Conservation (phyloP, 192 early-diverging fungal species). For the Chytriomyces sp. region DNA sequence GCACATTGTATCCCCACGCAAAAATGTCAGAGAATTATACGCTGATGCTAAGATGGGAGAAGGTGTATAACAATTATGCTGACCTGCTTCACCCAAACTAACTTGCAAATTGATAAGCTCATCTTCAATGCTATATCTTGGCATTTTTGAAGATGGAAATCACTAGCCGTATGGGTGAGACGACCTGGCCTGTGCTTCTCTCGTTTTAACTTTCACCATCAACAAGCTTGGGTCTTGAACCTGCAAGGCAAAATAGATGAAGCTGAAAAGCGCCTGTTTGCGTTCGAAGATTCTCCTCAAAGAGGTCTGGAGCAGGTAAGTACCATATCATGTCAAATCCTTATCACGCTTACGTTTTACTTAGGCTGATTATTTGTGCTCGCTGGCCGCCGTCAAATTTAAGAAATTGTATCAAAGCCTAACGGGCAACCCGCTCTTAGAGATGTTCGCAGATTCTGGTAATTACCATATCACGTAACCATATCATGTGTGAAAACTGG, state of each 20-base stretch:
- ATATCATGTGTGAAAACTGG: not conserved
- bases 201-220: not conserved
- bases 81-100: not conserved
- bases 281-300: slow-evolving; percentile 26
- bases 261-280: slow-evolving; percentile 37
- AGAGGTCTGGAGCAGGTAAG: slow-evolving; percentile 42
- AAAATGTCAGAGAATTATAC: no score
- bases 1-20: no score
- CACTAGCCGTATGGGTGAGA: slow-evolving; percentile 40
- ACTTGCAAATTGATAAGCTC: not conserved
- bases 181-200: not conserved
- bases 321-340: not conserved
- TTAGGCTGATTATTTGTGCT: slow-evolving; percentile 36
- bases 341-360: not conserved
- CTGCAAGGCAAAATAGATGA: slow-evolving; percentile 40
- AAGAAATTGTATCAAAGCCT: slow-evolving; percentile 31
- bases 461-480: no score
- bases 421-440: slow-evolving; percentile 35
- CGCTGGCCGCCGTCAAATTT: slow-evolving; percentile 31
- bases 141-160: slow-evolving; percentile 47
- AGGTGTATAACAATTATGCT: not conserved
- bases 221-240: slow-evolving; percentile 34
- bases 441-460: slow-evolving; percentile 59
- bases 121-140: slow-evolving; percentile 49
- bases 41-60: not conserved